Evolutionary conservation across 495 filamentous ascomycete genomes (phyloP).

Genomic region (Penicillium canariense): DNA sequence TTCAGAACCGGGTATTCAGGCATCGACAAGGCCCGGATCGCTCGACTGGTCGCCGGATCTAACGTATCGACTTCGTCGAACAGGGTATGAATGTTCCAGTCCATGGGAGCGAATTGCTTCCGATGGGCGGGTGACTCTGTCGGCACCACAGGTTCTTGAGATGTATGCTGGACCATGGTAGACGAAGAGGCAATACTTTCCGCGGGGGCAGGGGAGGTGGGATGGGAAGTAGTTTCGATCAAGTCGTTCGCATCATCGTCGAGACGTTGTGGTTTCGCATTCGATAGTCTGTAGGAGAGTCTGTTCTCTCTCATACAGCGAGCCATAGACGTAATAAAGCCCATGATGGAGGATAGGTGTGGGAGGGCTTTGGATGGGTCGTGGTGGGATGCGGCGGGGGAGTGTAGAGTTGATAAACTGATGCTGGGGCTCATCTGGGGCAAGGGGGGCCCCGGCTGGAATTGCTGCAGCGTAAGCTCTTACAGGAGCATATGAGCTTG

Average conservation of each 20-base stretch:
- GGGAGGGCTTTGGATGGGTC: not conserved
- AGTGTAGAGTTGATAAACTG: conserved; percentile 15
- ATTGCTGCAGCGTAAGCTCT: not conserved
- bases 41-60: conserved; percentile 2
- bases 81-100: conserved; percentile 12
- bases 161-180: conserved; percentile 15
- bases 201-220: conserved; percentile 9
- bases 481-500: not conserved
- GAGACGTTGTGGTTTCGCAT: conserved; percentile 12
- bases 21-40: conserved; percentile 8
- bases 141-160: conserved; percentile 11
- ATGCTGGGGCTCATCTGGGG: conserved; percentile 11
- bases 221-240: conserved; percentile 20
- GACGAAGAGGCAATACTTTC: conserved; percentile 18
- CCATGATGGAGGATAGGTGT: conserved; percentile 11
- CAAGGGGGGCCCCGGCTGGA: conserved; percentile 10
- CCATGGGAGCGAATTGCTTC: conserved; percentile 7
- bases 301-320: conserved; percentile 19
- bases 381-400: conserved; percentile 5
- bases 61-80: conserved; percentile 19
- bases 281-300: conserved; percentile 19
- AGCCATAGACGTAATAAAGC: conserved; percentile 21
- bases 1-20: conserved; percentile 22
- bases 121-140: conserved; percentile 14
- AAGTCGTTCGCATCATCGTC: conserved; percentile 27